These are phyloP conservation scores for Cryomyces antarcticus DNA, from an alignment of 495 filamentous ascomycete species.

Conservation along the genomic window DNA sequence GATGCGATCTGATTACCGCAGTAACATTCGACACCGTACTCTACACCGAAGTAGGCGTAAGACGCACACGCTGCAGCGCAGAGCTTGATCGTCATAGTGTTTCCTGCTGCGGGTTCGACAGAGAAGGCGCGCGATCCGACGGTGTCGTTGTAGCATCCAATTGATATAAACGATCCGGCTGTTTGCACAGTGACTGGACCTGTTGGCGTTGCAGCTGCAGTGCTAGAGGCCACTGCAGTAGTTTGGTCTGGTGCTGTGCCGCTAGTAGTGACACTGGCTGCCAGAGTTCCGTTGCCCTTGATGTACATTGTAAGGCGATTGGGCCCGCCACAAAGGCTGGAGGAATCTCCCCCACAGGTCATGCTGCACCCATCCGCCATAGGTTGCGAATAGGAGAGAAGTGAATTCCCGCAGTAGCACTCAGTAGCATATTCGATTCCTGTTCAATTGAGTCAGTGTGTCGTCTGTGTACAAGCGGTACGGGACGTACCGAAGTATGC, in stretches of 20 bases:
- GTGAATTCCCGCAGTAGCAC: not conserved
- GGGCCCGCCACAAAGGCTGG: slow-evolving; percentile 35
- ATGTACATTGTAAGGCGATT: slow-evolving; percentile 35
- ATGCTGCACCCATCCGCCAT: slow-evolving; percentile 10
- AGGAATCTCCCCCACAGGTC: slow-evolving; percentile 31
- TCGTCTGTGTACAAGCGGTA: too few relatives aligned
- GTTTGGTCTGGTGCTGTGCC: too few relatives aligned
- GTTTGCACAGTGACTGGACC: not conserved
- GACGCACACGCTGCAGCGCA: slow-evolving; percentile 1
- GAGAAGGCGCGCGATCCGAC: not conserved
- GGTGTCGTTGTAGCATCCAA: slow-evolving; percentile 1
- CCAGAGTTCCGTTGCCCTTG: slow-evolving; percentile 13
- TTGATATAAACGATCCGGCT: not conserved
- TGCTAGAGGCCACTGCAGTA: too few relatives aligned
- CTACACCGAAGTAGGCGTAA: slow-evolving; percentile 2
- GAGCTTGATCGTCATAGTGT: not conserved
- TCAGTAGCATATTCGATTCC: slow-evolving; percentile 2
- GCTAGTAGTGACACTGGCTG: too few relatives aligned
- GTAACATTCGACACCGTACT: slow-evolving; percentile 8
- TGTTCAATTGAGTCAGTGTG: too few relatives aligned
- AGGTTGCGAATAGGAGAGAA: too few relatives aligned
- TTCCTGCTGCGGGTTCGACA: not conserved
- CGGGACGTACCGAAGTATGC: too few relatives aligned
- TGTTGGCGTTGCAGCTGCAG: not conserved
- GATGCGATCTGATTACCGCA: slow-evolving; percentile 5